A percentile compares a stretch with the other conserved stretches of the same genome.
phyloP scores from a whole-genome alignment of 345 rosid genomes.

The Arabidopsis arenosa region DNA sequence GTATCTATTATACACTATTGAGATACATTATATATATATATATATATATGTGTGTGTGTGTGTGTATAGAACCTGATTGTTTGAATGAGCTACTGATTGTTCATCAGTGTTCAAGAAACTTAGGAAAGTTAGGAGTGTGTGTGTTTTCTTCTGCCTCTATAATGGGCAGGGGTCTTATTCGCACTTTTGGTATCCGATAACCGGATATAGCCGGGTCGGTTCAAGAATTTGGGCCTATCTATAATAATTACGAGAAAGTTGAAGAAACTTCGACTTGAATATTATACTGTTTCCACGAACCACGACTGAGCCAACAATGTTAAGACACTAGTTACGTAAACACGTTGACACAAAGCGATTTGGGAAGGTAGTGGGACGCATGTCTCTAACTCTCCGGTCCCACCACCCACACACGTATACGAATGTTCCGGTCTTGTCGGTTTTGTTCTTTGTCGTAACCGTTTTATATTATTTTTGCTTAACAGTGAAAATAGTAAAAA shows the following conservation, averaged over 20 bases:
- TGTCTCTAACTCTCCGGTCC: slow-evolving; percentile 36
- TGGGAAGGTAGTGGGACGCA: slow-evolving; percentile 46
- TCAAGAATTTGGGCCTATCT: slow-evolving; percentile 5
- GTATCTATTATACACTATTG: slow-evolving; percentile 15
- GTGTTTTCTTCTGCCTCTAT: not conserved
- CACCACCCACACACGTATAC: slow-evolving; percentile 34
- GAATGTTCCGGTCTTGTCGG: slow-evolving; percentile 39
- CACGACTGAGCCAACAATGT: not conserved
- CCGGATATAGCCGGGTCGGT: not conserved
- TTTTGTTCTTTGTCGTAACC: slow-evolving; percentile 6
- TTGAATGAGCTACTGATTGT: slow-evolving; percentile 9
- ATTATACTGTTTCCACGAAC: slow-evolving; percentile 2
- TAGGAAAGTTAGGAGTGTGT: not conserved
- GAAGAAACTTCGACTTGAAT: slow-evolving; percentile 11
- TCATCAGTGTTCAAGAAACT: slow-evolving; percentile 5
- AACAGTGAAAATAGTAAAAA: slow-evolving; percentile 35
- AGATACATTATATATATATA: not conserved
- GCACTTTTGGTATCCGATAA: not conserved
- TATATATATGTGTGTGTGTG: too few species aligned
- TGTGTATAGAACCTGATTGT: not conserved
- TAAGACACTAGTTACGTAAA: not conserved
- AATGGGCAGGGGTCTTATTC: not conserved
- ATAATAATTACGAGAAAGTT: not conserved
- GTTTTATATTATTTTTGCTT: slow-evolving; percentile 30
- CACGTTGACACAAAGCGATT: slow-evolving; percentile 40